Base-by-base conservation (phyloP, 768 basidiomycete species). In the Lactarius evosmus region DNA sequence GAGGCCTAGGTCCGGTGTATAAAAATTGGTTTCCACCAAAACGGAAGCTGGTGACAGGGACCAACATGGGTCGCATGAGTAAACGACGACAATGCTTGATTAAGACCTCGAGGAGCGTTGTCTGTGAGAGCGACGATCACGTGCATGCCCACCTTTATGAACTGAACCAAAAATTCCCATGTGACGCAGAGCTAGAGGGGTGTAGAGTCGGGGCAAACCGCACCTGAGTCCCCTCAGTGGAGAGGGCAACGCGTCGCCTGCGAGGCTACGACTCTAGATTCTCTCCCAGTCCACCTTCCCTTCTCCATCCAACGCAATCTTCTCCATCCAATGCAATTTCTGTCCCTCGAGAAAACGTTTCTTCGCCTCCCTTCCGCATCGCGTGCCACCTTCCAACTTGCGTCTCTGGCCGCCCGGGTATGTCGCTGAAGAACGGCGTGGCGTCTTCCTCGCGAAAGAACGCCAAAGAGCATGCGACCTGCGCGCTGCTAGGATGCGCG, bases 361-460 rank as follows among this genome's bases (percentile, higher is more conserved):
- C 40, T 27, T n/a, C 3, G 29, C 32, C 51, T 19, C 27, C 76
- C 68, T 79, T 77, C 63, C 82, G 73, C 66, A 83, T 81, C 19
- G 86, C 79, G 70, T 88, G 86, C 87, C 86, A 86, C 52, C 88
- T 78, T 30, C 90, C 90, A 12, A 91, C 88, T 69, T 88, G 86
- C 3, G 80, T 73, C 17, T 82, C 76, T n/a, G 76, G 73, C 53
- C 76, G 76, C 12, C 90, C 89, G 1, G 82, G 80, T 58, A 91
- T 81, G 1, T 78, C 79, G 9, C 88, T 89, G n/a, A 80, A 79
- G 69, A 91, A 91, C 1, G 81, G 74, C 1, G 78, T 74, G 14
- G 80, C 80, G 8, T 70, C 57, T 0, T 73, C 63, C 2, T 77
- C 67, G 58, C 84, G 78, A 57, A 88, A 82, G 4, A 82, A 70